Conservation (phyloP, 345 rosid genomes). For the Aegle marmelos region DNA sequence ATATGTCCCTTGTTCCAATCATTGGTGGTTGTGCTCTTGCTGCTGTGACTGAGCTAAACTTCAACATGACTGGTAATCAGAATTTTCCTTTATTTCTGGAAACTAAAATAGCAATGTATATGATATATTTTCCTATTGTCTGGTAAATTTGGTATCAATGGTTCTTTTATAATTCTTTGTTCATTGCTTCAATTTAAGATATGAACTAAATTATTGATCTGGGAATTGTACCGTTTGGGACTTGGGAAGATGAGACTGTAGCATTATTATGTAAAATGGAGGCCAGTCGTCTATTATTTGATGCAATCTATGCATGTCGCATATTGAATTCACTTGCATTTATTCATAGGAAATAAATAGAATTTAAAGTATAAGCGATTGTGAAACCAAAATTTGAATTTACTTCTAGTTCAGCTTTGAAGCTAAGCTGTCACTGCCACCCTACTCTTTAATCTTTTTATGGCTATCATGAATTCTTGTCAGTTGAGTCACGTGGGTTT, state of each 20-base stretch:
- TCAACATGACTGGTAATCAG: constrained; percentile 82
- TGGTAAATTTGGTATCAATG: not conserved
- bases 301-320: not conserved
- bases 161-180: not conserved
- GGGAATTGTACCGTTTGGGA: not conserved
- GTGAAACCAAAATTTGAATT: not conserved
- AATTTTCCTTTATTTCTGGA: not conserved
- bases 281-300: not conserved
- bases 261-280: not conserved
- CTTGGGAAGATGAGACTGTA: not conserved
- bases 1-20: constrained; percentile 82
- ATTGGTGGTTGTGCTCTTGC: constrained; percentile 99
- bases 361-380: not conserved
- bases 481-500: not conserved
- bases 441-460: not conserved
- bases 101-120: not conserved
- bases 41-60: constrained; percentile 96
- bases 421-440: not conserved
- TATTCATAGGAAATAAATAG: too few species aligned
- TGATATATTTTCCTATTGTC: not conserved
- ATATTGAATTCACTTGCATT: not conserved
- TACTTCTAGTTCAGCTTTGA: not conserved
- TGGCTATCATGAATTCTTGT: not conserved
- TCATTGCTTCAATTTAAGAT: not conserved
- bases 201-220: not conserved